These are phyloP conservation scores for Thalassiosira hispida DNA, from an alignment of 352 stramenopile genomes.

Conservation along the genomic window DNA sequence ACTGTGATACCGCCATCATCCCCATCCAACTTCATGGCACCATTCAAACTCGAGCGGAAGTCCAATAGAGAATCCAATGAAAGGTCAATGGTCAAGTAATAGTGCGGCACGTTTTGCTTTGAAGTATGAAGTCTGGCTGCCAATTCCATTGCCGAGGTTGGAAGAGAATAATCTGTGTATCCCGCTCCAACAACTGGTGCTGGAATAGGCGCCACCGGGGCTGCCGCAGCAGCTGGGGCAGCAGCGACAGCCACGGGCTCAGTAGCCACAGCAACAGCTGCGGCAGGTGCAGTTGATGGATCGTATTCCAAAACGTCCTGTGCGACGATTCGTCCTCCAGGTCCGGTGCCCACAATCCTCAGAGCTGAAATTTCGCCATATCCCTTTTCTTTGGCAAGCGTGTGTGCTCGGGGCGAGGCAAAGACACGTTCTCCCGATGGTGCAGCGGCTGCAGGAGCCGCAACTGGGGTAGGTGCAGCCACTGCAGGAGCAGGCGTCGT, in stretches of 20 bases:
- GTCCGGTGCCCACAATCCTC: slow-evolving; percentile 86
- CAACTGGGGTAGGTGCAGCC: slow-evolving; percentile 62
- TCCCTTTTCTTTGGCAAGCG: slow-evolving; percentile 85
- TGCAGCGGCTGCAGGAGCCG: slow-evolving; percentile 18
- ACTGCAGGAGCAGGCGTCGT: slow-evolving; percentile 73
- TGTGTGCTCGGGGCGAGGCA: slow-evolving; percentile 93
- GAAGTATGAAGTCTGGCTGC: slow-evolving; percentile 91
- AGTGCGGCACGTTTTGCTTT: slow-evolving; percentile 95
- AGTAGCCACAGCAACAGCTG: slow-evolving; percentile 11
- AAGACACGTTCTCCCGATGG: slow-evolving; percentile 88
- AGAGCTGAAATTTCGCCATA: slow-evolving; percentile 78
- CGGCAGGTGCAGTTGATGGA: slow-evolving; percentile 71
- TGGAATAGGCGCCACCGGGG: slow-evolving; percentile 51
- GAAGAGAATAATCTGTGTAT: slow-evolving; percentile 94
- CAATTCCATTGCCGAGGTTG: slow-evolving; percentile 84
- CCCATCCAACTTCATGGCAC: slow-evolving; percentile 75
- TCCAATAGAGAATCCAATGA: slow-evolving; percentile 91
- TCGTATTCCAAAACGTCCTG: slow-evolving; percentile 93
- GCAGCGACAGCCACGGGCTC: slow-evolving; percentile 4
- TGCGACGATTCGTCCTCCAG: slow-evolving; percentile 91
- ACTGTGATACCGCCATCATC: slow-evolving; percentile 76
- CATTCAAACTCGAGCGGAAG: slow-evolving; percentile 85
- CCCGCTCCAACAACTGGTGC: slow-evolving; percentile 78
- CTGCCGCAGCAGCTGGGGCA: slow-evolving; percentile 39
- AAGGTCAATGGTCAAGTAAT: slow-evolving; percentile 96